Percentiles rank a stretch among this genome's conserved stretches.
phyloP scores from a whole-genome alignment of 371 early-diverging fungal genomes.

The Mortierella sp. region DNA sequence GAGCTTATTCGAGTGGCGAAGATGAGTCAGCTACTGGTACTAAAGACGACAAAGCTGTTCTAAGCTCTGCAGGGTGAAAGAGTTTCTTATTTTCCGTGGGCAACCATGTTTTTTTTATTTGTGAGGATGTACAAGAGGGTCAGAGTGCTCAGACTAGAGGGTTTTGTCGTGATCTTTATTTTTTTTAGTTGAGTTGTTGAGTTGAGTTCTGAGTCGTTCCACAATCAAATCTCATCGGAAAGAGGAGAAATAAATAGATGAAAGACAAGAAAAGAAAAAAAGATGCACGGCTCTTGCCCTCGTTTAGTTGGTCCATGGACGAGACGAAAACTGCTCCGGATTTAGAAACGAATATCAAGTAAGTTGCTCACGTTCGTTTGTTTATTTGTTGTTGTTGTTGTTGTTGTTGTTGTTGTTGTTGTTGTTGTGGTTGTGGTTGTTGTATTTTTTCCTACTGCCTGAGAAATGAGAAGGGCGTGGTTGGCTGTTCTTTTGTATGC shows the following conservation, averaged over 20 bases:
- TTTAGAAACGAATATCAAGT: background rate
- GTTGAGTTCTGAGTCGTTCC: background rate
- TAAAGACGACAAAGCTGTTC: no score
- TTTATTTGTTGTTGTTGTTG: background rate
- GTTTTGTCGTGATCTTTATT: constrained; percentile 4
- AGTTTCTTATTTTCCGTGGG: background rate
- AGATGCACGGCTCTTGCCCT: background rate
- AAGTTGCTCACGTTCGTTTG: background rate
- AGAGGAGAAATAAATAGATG: background rate
- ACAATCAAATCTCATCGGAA: constrained; percentile 9
- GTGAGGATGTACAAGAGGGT: background rate
- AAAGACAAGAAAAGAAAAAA: background rate
- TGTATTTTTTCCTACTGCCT: background rate
- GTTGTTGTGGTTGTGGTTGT: no score
- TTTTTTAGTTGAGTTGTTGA: background rate
- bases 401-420: background rate
- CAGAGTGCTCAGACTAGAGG: background rate
- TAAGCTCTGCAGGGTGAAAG: background rate
- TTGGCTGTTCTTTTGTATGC: background rate
- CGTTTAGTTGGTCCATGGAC: background rate
- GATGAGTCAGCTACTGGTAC: no score
- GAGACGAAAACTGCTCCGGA: background rate
- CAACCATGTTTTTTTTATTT: background rate
- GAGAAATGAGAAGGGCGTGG: background rate
- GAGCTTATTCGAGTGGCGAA: background rate